Evolutionary conservation across 768 basidiomycete genomes (phyloP).

Genomic region (Psilocybe sp.): DNA sequence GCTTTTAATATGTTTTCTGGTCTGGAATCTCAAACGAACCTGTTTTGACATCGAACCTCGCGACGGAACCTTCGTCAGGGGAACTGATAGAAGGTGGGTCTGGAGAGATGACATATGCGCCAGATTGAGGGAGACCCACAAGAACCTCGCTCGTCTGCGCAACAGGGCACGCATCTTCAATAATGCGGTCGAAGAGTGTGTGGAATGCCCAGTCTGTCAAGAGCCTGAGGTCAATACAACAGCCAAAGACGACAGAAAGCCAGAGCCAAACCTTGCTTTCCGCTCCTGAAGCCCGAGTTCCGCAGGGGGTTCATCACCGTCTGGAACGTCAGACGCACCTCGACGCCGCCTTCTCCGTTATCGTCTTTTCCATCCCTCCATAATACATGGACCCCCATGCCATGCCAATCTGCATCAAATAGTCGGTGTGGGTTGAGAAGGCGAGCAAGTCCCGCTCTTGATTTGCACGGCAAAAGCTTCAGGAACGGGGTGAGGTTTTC

Average conservation of each 20-base stretch:
- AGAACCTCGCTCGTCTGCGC: constrained; percentile 56
- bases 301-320: constrained; percentile 79
- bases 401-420: constrained; percentile 92
- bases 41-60: constrained; percentile 45
- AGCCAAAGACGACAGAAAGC: background rate
- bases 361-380: constrained; percentile 33
- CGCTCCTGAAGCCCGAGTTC: constrained; percentile 30
- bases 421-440: constrained; percentile 83
- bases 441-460: constrained; percentile 76
- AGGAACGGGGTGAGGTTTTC: constrained; percentile 97
- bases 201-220: constrained; percentile 70
- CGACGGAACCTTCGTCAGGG: constrained; percentile 27
- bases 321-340: constrained; percentile 69
- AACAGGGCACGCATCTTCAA: constrained; percentile 68
- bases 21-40: constrained; percentile 32
- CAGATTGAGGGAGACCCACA: constrained; percentile 43
- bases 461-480: constrained; percentile 91
- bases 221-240: constrained; percentile 4
- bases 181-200: constrained; percentile 62
- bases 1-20: constrained; percentile 9
- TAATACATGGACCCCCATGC: constrained; percentile 75
- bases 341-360: constrained; percentile 46
- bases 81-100: constrained; percentile 33
- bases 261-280: constrained; percentile 50
- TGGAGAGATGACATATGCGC: constrained; percentile 47